Percentiles rank a stretch among this genome's conserved stretches.
These are phyloP conservation scores for Colletotrichum coccodes DNA, from an alignment of 2,329 filamentous ascomycete genomes.

Conservation along the genomic window DNA sequence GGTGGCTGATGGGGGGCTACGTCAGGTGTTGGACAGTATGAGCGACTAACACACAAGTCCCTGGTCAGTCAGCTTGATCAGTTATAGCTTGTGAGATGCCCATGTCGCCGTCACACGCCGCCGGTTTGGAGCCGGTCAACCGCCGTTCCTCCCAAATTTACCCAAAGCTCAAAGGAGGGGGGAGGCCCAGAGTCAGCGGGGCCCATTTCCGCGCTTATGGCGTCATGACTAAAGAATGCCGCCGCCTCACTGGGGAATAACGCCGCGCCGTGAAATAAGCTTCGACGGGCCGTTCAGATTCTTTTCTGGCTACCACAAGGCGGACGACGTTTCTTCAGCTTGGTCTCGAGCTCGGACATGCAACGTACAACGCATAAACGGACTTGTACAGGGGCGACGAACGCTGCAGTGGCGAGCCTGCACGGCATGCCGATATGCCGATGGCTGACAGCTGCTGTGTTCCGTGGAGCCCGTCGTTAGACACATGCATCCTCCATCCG, in stretches of 20 bases:
- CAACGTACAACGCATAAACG: not conserved
- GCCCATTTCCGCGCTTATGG: slow-evolving; percentile 24
- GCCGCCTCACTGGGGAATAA: not conserved
- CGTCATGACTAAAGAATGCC: slow-evolving; percentile 20
- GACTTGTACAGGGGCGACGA: not conserved
- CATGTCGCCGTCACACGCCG: not conserved
- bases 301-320: not conserved
- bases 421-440: not conserved
- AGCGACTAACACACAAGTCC: not conserved
- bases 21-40: slow-evolving; percentile 10
- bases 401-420: not conserved
- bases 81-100: not conserved
- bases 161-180: not conserved
- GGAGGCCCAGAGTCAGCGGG: slow-evolving; percentile 4
- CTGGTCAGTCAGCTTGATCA: not conserved
- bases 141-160: not conserved
- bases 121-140: not conserved
- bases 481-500: not conserved
- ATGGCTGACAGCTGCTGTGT: slow-evolving; percentile 11
- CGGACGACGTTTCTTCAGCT: not conserved
- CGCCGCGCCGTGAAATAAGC: slow-evolving; percentile 3
- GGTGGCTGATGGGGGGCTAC: not conserved
- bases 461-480: not conserved
- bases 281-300: slow-evolving; percentile 12
- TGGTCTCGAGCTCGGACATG: not conserved